Evolutionary conservation across 129 eudicot species (phyloP).

Genomic region (Chrysanthemum lavandulifolium): DNA sequence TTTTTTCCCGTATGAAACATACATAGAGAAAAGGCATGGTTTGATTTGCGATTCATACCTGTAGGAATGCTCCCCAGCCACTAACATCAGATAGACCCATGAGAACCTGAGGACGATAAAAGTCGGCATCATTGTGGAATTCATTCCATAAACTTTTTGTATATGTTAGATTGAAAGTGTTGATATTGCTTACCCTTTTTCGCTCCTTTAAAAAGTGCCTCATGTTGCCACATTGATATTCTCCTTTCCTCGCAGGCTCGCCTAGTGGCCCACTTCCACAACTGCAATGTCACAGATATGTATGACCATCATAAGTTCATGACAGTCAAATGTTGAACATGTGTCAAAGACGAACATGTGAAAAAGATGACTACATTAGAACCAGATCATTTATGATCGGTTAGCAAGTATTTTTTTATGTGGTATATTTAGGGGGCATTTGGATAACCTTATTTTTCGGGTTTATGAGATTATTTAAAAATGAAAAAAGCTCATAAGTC

Average conservation of each 20-base stretch:
- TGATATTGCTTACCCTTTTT: constrained; percentile 48
- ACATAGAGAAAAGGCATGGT: not conserved
- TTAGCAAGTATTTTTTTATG: too few relatives aligned
- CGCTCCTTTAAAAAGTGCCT: constrained; percentile 72
- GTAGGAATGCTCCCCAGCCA: constrained; percentile 92
- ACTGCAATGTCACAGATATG: constrained; percentile 34
- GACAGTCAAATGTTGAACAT: not conserved
- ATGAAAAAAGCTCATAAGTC: too few relatives aligned
- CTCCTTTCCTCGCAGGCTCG: constrained; percentile 66
- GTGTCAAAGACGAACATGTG: not conserved
- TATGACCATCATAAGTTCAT: not conserved
- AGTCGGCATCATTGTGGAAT: not conserved
- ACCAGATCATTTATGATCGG: not conserved
- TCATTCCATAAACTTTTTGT: not conserved
- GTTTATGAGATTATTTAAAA: too few relatives aligned
- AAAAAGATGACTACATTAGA: not conserved
- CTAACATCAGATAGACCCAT: constrained; percentile 74
- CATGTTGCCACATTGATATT: constrained; percentile 89
- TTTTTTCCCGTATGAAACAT: not conserved
- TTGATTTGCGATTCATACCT: constrained; percentile 39
- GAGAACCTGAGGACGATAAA: constrained; percentile 43
- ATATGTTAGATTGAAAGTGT: not conserved
- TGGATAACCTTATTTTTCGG: too few relatives aligned
- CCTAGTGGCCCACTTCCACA: constrained; percentile 69
- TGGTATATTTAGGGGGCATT: too few relatives aligned